Conservation (phyloP, 2,329 filamentous ascomycete species). For the Colletotrichum lupini region DNA sequence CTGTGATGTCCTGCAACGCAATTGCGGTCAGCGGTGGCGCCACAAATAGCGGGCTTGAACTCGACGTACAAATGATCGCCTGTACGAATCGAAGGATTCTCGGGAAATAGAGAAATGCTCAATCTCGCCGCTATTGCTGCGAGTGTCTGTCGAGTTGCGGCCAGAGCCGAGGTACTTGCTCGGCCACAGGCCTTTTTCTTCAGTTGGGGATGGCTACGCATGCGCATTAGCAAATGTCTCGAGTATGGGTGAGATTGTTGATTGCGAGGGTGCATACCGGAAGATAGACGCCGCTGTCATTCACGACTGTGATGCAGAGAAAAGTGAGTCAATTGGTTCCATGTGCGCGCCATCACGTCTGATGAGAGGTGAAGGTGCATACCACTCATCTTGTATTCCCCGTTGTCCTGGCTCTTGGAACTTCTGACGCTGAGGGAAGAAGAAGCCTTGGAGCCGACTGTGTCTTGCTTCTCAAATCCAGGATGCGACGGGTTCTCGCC, state of each 20-base stretch:
- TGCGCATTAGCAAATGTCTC: constrained; percentile 39
- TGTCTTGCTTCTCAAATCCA: constrained; percentile 72
- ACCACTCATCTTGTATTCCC: constrained; percentile 86
- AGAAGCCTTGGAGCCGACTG: constrained; percentile 70
- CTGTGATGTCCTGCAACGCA: constrained; percentile 81
- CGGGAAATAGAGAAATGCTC: constrained; percentile 96
- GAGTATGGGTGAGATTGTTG: constrained; percentile 22
- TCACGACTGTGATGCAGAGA: constrained; percentile 75
- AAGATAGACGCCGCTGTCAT: constrained; percentile 93
- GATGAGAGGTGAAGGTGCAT: constrained; percentile 46
- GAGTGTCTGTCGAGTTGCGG: constrained; percentile 65
- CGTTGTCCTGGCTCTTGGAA: constrained; percentile 70
- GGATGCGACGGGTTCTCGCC: constrained; percentile 56
- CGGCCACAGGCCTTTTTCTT: constrained; percentile 85
- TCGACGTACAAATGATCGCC: constrained; percentile 86
- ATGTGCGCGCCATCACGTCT: constrained; percentile 25
- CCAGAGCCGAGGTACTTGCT: constrained; percentile 60
- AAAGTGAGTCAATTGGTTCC: constrained; percentile 42
- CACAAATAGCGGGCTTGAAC: background rate
- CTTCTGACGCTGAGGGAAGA: constrained; percentile 72
- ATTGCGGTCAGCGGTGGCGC: constrained; percentile 5
- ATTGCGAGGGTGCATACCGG: constrained; percentile 69
- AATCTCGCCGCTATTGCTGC: constrained; percentile 77
- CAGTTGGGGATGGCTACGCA: constrained; percentile 83
- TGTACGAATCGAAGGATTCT: constrained; percentile 97